Base-by-base conservation (phyloP, 2,329 filamentous ascomycete genomes). In the Hypoxylon sp. region DNA sequence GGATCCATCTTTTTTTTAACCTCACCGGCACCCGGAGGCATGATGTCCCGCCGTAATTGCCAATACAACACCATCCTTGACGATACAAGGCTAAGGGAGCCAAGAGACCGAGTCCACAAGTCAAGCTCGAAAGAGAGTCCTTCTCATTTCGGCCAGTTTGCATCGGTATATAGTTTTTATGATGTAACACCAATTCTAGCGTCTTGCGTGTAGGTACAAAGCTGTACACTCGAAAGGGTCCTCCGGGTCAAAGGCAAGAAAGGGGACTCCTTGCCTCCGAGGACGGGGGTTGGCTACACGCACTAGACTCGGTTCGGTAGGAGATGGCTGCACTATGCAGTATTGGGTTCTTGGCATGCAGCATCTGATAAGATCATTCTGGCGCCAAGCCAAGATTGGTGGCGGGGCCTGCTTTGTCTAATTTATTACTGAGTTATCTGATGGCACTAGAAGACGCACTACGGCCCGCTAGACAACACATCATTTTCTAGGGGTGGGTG, bases 311-410 rank as follows among this genome's bases (percentile, higher is more conserved):
- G 51, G 58, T 57, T 48, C 60, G 65, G 66, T 66, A 65, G 65
- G 55, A 58, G 16, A 60, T 60, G 29, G 61, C 59, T 58, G 41
- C 3, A 21, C 37, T 21, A 41, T 41, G 16, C 37, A 41, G 37
- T 41, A 63, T 63, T 32, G 34, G 52, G 41, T 54, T 37, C 70
- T 73, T 73, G 70, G 70, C 70, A 58, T 68, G 69, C 65, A 73
- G 67, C 71, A 77, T 77, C 74, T 74, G 74, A 76, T 76, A 76
- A 76, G 74, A 76, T 76, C 71, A 71, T 72, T 69, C 51, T 45
- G 46, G 27, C 56, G 51, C 64, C 32, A 68, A 61, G 51, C 30
- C 60, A 39, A 64, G 63, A 64, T 67, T 61, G 59, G 51, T 37
- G 23, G 51, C 52, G 48, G 54, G 46, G 25, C 27, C 21, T 45